Percentiles rank a stretch among this genome's conserved stretches.
phyloP scores from a whole-genome alignment of 768 basidiomycete species.

The Auriculariales sp. region DNA sequence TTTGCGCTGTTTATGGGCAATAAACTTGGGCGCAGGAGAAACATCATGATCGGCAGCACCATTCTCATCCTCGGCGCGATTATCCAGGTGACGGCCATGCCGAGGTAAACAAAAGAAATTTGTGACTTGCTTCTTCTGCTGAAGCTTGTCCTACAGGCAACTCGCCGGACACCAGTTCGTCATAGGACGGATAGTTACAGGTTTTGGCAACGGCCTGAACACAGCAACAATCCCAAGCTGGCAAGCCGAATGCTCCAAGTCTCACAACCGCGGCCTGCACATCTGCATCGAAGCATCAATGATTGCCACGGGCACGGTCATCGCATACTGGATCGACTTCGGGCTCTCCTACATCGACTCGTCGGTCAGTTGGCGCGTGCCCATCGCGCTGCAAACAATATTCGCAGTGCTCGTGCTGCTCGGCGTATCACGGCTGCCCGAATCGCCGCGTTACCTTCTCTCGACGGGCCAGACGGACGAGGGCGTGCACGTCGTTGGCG shows the following conservation, averaged over 20 bases:
- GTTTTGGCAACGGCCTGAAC: slow-evolving; percentile 27
- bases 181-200: background rate
- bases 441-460: slow-evolving; percentile 28
- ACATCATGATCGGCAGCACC: slow-evolving; percentile 18
- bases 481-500: slow-evolving; percentile 12
- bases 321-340: slow-evolving; percentile 24
- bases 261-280: slow-evolving; percentile 28
- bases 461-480: slow-evolving; percentile 18
- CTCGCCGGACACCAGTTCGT: slow-evolving; percentile 12
- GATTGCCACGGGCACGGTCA: slow-evolving; percentile 22
- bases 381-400: slow-evolving; percentile 27
- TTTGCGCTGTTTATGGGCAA: slow-evolving; percentile 23
- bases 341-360: slow-evolving; percentile 23
- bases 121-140: too few relatives aligned
- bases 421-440: slow-evolving; percentile 22
- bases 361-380: slow-evolving; percentile 26
- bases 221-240: slow-evolving; percentile 30
- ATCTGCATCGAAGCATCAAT: slow-evolving; percentile 29
- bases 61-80: slow-evolving; percentile 25
- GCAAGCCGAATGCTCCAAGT: slow-evolving; percentile 29
- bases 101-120: too few relatives aligned
- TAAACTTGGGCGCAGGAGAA: slow-evolving; percentile 21
- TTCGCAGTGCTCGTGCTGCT: slow-evolving; percentile 23
- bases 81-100: slow-evolving; percentile 21
- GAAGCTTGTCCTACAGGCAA: too few relatives aligned